Percentiles rank a stretch among this genome's conserved stretches.
Conservation (phyloP, 352 stramenopile species). For the Phytophthora multivora region DNA sequence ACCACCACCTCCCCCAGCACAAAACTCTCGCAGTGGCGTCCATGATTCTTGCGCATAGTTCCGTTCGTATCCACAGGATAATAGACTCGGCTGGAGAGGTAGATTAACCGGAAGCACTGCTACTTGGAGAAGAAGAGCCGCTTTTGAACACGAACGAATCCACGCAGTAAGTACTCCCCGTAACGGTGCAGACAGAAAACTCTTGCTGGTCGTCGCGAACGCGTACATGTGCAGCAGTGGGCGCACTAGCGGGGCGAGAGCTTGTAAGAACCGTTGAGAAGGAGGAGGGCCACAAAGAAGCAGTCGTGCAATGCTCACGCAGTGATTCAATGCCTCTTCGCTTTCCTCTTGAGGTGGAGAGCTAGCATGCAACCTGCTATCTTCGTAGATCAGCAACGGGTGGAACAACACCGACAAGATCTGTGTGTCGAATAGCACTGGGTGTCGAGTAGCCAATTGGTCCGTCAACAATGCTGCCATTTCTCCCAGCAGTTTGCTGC, state of each 20-base stretch:
- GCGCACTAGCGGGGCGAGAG: slow-evolving; percentile 53
- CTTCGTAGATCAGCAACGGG: slow-evolving; percentile 71
- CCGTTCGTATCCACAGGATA: slow-evolving; percentile 37
- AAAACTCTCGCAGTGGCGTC: slow-evolving; percentile 57
- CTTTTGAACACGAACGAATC: slow-evolving; percentile 52
- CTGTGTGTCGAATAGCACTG: slow-evolving; percentile 49
- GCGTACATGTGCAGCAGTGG: slow-evolving; percentile 75
- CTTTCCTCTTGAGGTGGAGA: slow-evolving; percentile 10
- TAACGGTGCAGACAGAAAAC: slow-evolving; percentile 41
- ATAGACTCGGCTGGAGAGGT: slow-evolving; percentile 37
- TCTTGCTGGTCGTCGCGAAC: slow-evolving; percentile 74
- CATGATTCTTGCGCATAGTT: slow-evolving; percentile 31
- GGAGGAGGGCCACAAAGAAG: slow-evolving; percentile 74
- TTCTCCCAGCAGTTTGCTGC: slow-evolving; percentile 76
- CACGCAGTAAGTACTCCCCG: slow-evolving; percentile 34
- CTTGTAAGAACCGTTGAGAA: slow-evolving; percentile 53
- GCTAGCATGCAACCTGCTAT: slow-evolving; percentile 17
- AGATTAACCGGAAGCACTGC: slow-evolving; percentile 55
- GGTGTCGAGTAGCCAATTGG: slow-evolving; percentile 53
- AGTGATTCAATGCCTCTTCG: slow-evolving; percentile 60
- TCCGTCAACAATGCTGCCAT: slow-evolving; percentile 68
- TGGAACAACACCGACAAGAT: slow-evolving; percentile 62
- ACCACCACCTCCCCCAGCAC: slow-evolving; percentile 62
- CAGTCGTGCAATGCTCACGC: slow-evolving; percentile 54
- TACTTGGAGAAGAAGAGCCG: slow-evolving; percentile 55